Percentiles rank a stretch among this genome's conserved stretches.
These are phyloP conservation scores for Podosphaera xanthii DNA, from an alignment of 2,329 filamentous ascomycete genomes.

Conservation along the genomic window DNA sequence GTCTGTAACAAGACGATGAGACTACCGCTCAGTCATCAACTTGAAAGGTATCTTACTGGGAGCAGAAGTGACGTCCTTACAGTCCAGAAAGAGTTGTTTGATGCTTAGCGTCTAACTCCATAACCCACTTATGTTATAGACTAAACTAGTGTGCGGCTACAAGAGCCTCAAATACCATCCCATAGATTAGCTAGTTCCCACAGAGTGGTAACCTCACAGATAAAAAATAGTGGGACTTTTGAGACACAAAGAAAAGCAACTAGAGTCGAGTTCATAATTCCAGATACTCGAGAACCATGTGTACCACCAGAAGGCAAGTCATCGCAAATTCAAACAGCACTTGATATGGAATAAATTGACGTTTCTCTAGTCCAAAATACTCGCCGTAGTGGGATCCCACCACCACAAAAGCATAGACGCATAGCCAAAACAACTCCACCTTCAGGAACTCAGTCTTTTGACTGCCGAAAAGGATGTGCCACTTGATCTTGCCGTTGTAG, in stretches of 20 bases:
- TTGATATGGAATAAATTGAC: too few relatives aligned
- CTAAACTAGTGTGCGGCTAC: too few relatives aligned
- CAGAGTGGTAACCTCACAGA: too few relatives aligned
- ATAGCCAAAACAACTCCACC: slow-evolving; percentile 20
- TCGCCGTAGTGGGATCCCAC: slow-evolving; percentile 16
- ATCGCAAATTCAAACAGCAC: too few relatives aligned
- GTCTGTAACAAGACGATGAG: neutral
- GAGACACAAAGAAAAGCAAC: too few relatives aligned
- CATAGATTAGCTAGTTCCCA: too few relatives aligned
- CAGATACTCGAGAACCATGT: too few relatives aligned
- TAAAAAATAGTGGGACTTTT: too few relatives aligned
- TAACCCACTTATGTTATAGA: neutral
- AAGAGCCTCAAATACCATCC: too few relatives aligned
- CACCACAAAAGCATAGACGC: slow-evolving; percentile 5
- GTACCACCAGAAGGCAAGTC: too few relatives aligned
- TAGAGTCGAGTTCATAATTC: too few relatives aligned
- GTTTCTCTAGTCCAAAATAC: slow-evolving; percentile 8
- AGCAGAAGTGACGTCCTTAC: neutral
- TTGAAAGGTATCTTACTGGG: neutral
- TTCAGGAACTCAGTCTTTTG: slow-evolving; percentile 37
- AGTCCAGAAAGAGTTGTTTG: neutral
- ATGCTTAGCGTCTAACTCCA: neutral
- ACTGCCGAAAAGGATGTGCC: slow-evolving; percentile 14
- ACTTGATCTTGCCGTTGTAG: too few relatives aligned
- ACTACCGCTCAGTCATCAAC: neutral